Percentiles rank a stretch among this genome's conserved stretches.
Conservation (phyloP, 495 filamentous ascomycete genomes). For the Talaromyces proteolyticus region DNA sequence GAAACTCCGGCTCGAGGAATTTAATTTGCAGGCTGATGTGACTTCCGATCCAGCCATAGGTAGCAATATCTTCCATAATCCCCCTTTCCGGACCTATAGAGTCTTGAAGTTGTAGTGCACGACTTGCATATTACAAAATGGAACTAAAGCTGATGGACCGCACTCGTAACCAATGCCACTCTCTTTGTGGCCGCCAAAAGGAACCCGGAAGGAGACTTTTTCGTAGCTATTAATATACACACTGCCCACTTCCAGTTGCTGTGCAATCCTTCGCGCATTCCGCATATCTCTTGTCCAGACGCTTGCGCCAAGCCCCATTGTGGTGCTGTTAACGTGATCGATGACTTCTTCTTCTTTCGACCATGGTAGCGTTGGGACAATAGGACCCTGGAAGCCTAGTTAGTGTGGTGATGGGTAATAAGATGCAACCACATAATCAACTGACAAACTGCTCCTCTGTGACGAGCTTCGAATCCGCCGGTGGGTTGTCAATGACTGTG, state of each 20-base stretch:
- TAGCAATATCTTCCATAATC: no score
- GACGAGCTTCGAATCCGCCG: slow-evolving; percentile 35
- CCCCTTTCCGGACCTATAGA: no score
- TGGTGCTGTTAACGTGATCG: no score
- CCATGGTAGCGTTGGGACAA: no score
- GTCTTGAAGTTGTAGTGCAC: no score
- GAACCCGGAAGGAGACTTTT: slow-evolving; percentile 22
- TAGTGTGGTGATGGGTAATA: slow-evolving; percentile 43
- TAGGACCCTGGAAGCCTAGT: slow-evolving; percentile 41
- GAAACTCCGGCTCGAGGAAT: no score
- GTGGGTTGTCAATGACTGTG: slow-evolving; percentile 48
- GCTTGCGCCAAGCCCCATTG: slow-evolving; percentile 27
- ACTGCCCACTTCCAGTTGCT: slow-evolving; percentile 20
- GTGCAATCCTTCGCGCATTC: slow-evolving; percentile 14
- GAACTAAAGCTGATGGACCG: no score
- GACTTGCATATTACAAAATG: no score
- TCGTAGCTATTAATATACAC: slow-evolving; percentile 26
- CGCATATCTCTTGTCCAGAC: slow-evolving; percentile 20
- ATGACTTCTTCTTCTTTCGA: no score
- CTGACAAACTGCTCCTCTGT: slow-evolving; percentile 27
- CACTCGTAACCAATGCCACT: slow-evolving; percentile 55
- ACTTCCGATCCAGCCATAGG: no score
- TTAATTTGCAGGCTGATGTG: no score
- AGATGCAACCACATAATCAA: slow-evolving; percentile 18
- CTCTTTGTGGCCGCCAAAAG: slow-evolving; percentile 51